Evolutionary conservation across 106 monocot genomes (phyloP).

Genomic region (Dioscorea alata): DNA sequence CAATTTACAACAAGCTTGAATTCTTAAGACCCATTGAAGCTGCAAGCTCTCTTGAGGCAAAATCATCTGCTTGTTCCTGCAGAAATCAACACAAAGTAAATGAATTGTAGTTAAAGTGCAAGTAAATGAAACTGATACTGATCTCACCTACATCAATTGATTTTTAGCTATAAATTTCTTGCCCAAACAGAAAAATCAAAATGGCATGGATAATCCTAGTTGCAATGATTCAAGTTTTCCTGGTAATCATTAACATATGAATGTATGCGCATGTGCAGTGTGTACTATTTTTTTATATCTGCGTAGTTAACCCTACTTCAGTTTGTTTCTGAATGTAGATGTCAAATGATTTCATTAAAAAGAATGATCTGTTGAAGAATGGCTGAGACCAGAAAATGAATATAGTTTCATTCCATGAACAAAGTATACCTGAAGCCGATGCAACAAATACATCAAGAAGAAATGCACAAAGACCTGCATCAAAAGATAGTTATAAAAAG

Average conservation of each 20-base stretch:
- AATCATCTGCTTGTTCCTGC: conserved; percentile 60
- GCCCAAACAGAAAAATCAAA: neutral
- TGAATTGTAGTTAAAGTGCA: too few species aligned
- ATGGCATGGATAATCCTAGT: neutral
- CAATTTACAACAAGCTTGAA: conserved; percentile 38
- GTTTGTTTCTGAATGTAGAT: too few species aligned
- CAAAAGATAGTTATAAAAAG: neutral
- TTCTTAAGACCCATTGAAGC: conserved; percentile 51
- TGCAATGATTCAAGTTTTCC: too few species aligned
- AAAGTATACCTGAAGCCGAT: conserved; percentile 78
- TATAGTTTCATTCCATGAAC: neutral
- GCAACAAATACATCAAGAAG: conserved; percentile 92
- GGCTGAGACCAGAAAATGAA: neutral
- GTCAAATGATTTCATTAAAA: too few species aligned
- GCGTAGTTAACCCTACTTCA: too few species aligned
- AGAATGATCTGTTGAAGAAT: too few species aligned
- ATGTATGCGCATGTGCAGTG: too few species aligned
- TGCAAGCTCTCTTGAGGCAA: conserved; percentile 56
- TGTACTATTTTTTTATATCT: too few species aligned
- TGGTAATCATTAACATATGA: too few species aligned
- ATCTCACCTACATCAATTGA: too few species aligned
- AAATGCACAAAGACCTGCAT: conserved; percentile 93
- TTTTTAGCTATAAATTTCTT: too few species aligned
- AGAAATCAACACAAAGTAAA: conserved; percentile 8
- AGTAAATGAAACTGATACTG: too few species aligned